phyloP scores from a whole-genome alignment of 768 basidiomycete species.

The Auriscalpium vulgare region DNA sequence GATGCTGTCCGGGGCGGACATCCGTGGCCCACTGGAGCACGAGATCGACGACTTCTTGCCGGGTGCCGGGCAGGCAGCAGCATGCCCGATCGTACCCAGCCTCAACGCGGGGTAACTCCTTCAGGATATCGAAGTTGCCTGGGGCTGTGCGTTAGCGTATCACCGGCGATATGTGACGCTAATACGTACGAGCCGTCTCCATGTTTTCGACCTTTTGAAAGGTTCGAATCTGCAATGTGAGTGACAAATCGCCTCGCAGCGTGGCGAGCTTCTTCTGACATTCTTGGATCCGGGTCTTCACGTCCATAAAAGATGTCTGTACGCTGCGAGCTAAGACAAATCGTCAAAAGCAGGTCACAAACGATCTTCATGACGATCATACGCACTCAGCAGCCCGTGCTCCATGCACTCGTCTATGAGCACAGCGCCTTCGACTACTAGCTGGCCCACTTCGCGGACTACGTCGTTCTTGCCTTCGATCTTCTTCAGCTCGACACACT shows the following conservation, averaged over 20 bases:
- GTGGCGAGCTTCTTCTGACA: background rate
- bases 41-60: background rate
- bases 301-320: background rate
- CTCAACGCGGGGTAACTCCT: background rate
- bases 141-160: background rate
- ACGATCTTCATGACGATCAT: background rate
- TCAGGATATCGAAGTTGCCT: background rate
- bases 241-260: background rate
- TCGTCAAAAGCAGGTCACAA: background rate
- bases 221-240: background rate
- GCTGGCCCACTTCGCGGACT: background rate
- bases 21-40: background rate
- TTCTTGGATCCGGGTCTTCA: background rate
- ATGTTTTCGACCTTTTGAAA: background rate
- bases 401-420: background rate
- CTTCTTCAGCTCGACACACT: background rate
- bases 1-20: background rate
- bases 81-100: background rate
- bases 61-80: background rate
- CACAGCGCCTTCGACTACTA: background rate
- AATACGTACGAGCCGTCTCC: background rate
- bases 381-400: background rate
- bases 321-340: background rate
- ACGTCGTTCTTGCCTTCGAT: background rate
- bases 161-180: background rate